phyloP scores from a whole-genome alignment of 257 asterid genomes.

The Rehmannia glutinosa region DNA sequence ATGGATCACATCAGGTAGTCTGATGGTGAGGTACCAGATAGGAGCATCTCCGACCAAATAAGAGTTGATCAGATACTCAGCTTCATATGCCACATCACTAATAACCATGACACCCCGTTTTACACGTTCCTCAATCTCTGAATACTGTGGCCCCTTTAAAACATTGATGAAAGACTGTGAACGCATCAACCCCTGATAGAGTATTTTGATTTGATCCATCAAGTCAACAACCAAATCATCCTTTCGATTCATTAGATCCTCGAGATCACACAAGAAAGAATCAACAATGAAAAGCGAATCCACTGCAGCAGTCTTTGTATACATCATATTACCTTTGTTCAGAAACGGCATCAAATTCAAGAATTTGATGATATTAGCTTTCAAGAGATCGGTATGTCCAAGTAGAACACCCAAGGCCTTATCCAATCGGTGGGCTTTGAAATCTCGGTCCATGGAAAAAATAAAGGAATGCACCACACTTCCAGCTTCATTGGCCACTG shows the following conservation, averaged over 20 bases:
- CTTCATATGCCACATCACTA: constrained; percentile 21
- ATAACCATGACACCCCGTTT: too few species aligned
- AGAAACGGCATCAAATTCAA: neutral
- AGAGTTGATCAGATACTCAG: constrained; percentile 14
- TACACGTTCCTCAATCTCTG: neutral
- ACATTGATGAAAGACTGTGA: neutral
- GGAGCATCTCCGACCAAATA: constrained; percentile 13
- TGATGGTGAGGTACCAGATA: neutral
- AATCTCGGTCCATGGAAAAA: neutral
- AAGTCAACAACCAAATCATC: too few species aligned
- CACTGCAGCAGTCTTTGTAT: neutral
- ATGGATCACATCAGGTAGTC: neutral
- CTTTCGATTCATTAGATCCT: too few species aligned
- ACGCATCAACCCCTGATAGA: neutral
- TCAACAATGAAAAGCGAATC: too few species aligned
- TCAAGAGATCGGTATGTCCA: neutral
- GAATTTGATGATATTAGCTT: neutral
- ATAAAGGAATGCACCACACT: neutral
- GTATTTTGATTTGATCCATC: too few species aligned
- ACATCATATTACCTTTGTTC: neutral
- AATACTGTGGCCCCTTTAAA: neutral
- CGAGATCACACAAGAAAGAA: too few species aligned
- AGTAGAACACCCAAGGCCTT: neutral
- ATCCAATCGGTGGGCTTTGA: neutral
- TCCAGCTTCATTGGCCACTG: neutral